These are phyloP conservation scores for Arachis monticola DNA, from an alignment of 331 rosid species.

Conservation along the genomic window DNA sequence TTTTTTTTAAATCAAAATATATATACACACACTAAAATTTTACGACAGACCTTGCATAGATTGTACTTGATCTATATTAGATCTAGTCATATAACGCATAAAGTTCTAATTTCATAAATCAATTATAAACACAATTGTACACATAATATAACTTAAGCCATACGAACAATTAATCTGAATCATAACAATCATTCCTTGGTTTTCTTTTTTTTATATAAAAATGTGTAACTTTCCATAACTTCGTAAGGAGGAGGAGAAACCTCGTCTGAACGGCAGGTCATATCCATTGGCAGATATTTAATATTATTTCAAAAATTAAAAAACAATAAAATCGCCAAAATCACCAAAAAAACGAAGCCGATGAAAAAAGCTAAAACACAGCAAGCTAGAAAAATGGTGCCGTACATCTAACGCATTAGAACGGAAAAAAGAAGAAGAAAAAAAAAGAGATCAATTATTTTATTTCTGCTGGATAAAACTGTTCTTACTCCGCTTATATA, in stretches of 20 bases:
- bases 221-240: background rate
- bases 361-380: background rate
- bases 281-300: constrained; percentile 37
- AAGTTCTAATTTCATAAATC: no score
- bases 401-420: constrained; percentile 24
- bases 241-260: background rate
- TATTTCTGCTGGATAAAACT: no score
- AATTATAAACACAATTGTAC: background rate
- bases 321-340: background rate
- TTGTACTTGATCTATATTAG: no score
- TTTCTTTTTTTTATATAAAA: background rate
- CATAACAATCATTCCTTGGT: background rate
- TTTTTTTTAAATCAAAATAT: no score
- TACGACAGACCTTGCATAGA: background rate
- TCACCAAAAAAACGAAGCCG: background rate
- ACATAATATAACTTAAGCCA: background rate
- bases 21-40: no score
- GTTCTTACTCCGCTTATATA: no score
- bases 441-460: background rate
- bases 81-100: no score
- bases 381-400: constrained; percentile 9
- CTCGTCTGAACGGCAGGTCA: constrained; percentile 14
- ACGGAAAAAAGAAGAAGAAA: background rate
- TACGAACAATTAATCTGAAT: background rate
- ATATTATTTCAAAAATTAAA: background rate